Percentiles rank a stretch among this genome's conserved stretches.
phyloP scores from a whole-genome alignment of 805 yeast species.

The Lipomyces japonicus region DNA sequence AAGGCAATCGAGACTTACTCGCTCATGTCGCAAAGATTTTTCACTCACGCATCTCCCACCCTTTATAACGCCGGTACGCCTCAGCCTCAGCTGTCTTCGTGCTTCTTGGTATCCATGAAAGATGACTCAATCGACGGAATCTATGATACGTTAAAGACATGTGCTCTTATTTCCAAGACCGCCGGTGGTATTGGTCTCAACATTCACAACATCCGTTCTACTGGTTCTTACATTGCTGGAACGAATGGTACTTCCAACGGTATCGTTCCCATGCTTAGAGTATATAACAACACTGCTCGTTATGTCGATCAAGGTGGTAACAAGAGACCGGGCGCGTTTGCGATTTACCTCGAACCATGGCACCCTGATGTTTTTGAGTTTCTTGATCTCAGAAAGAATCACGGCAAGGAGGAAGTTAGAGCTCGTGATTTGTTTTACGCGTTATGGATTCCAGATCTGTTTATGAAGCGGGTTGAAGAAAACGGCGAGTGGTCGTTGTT shows the following conservation, averaged over 20 bases:
- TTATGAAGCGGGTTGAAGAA: conserved; percentile 82
- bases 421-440: conserved; percentile 93
- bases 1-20: conserved; percentile 77
- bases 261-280: conserved; percentile 91
- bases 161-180: conserved; percentile 87
- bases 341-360: conserved; percentile 94
- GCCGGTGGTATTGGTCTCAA: conserved; percentile 96
- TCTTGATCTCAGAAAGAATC: conserved; percentile 82
- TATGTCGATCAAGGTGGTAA: conserved; percentile 98
- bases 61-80: conserved; percentile 91
- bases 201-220: conserved; percentile 77
- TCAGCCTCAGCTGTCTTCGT: conserved; percentile 79
- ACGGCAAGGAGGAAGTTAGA: conserved; percentile 89
- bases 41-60: conserved; percentile 95
- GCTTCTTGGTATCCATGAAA: conserved; percentile 85
- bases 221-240: conserved; percentile 85
- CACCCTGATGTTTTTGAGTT: conserved; percentile 88
- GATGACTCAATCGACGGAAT: conserved; percentile 96
- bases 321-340: conserved; percentile 97
- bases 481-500: conserved; percentile 84
- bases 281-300: conserved; percentile 91
- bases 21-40: conserved; percentile 79
- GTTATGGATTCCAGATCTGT: conserved; percentile 90
- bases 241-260: conserved; percentile 93
- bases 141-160: conserved; percentile 78